Evolutionary conservation across 2,329 filamentous ascomycete species (phyloP), one percentile per base, ranked within the genome.

Genomic region (Diplodia seriata): DNA sequence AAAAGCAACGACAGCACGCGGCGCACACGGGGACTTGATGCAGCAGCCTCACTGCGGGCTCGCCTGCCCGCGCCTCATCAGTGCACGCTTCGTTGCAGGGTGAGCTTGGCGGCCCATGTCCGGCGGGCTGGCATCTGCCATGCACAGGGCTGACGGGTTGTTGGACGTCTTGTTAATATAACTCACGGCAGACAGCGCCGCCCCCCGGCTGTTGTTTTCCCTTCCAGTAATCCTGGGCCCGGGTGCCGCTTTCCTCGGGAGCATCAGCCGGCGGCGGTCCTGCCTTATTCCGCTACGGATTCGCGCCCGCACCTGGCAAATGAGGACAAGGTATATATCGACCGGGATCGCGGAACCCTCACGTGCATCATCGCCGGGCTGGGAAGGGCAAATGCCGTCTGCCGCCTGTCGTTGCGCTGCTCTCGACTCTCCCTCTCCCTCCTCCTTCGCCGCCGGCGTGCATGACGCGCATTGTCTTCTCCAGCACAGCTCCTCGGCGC

Each of bases 271-370:
- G 23, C 59, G 59, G 59, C 43, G 43, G 50, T 51, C 43, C 59
- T 62, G 29, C 59, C 59, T 29, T 43, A 62, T 62, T 62, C 43
- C 59, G 59, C 26, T 1, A 26, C 59, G 50, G n/a, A 51, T 15
- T 51, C 59, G 43, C 59, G 8, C 20, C 56, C 14, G 18, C 26
- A 15, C 26, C 26, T 26, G 26, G 47, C 26, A 62, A 47, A 36
- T 47, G 57, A 33, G 18, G 20, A n/a, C 43, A n/a, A 18, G 40
- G 40, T 31, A 9, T 20, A 33, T 33, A 47, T 14, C 56, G 23
- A 38, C 56, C 43, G 40, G 40, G 59, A 40, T 63, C 31, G 26
- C 43, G 40, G 29, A 11, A 5, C 47, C 59, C 23, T 31, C 43
- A 51, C 43, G 43, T 63, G 59, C 31, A 53, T 51, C 59, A 11